These are phyloP conservation scores for Exophiala sp. DNA, from an alignment of 2,329 filamentous ascomycete species.

Conservation along the genomic window DNA sequence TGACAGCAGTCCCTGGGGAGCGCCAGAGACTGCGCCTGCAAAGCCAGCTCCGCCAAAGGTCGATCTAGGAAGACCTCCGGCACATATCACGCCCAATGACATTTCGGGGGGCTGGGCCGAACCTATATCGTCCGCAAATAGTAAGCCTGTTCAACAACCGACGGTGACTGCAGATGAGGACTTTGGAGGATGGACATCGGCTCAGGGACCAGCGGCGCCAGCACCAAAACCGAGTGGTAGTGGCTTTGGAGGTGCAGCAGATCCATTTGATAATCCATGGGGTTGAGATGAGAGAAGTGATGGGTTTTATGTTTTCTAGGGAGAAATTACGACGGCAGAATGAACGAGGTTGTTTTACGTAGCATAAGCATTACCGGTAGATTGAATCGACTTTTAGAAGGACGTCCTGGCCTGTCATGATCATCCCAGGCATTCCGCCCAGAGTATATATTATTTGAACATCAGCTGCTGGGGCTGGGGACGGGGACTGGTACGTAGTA, in stretches of 20 bases:
- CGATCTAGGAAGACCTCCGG: constrained; percentile 37
- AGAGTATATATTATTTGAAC: not conserved
- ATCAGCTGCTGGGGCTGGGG: too few relatives aligned
- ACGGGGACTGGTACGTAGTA: too few relatives aligned
- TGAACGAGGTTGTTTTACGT: not conserved
- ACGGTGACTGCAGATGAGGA: constrained; percentile 85
- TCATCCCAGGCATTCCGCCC: not conserved
- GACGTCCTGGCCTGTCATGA: not conserved
- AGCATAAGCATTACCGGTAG: constrained; percentile 5
- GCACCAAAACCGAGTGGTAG: constrained; percentile 15
- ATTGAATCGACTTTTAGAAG: not conserved
- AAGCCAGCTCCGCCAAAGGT: constrained; percentile 24
- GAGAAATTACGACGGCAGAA: not conserved
- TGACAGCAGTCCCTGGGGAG: constrained; percentile 69
- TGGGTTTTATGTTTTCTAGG: not conserved
- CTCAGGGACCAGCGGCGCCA: constrained; percentile 43
- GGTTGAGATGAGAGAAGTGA: constrained; percentile 9
- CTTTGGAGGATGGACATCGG: constrained; percentile 90
- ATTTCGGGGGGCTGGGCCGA: constrained; percentile 61
- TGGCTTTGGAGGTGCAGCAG: constrained; percentile 27
- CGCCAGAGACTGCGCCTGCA: constrained; percentile 50
- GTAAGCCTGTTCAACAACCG: constrained; percentile 43
- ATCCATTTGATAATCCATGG: constrained; percentile 30
- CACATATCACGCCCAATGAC: constrained; percentile 51
- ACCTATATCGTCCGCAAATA: constrained; percentile 33